Evolutionary conservation across 1,284 basidiomycete genomes (phyloP), one percentile per base, ranked within the genome.

Genomic region (Peniophora sp.): DNA sequence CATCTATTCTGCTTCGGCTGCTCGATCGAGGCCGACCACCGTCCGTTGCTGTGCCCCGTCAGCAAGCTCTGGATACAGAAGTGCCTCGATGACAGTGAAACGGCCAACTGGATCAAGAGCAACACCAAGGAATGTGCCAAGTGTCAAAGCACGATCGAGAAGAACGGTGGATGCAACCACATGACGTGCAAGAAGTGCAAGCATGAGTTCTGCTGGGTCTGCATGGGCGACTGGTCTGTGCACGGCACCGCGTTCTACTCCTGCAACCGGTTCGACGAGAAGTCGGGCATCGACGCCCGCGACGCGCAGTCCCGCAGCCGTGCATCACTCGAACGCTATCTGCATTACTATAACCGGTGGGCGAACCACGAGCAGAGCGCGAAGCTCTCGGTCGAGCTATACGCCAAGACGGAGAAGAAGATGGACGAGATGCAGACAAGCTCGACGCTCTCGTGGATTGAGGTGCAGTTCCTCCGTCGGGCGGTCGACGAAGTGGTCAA

Each of bases 151-250:
- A 97, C 95, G 48, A 98, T 99, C 57, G 95, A 99, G 78, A 98
- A 99, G 86, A 98, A 98, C 60, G 95, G 96, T n/a, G 95, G 96
- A 3, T 98, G 96, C 91, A 96, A 97, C 74, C 94, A 97, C 69
- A 97, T 97, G 94, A 97, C 93, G n/a, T 97, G 94, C 76, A 95
- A 96, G 78, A 97, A 96, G 72, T 97, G 94, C 78, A 94, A 92
- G 65, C 85, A 92, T 64, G 89, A 92, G 71, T 88, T 87, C 59
- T 88, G 85, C 59, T 89, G 83, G 83, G 83, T 89, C 38, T 87
- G 85, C 68, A 87, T 88, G 85, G 85, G 81, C 79, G 56, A 52
- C 65, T 99, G 96, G 96, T 80, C 84, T n/a, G 95, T 97, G 63
- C 96, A 99, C 59, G 96, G 96, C 14, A 98, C 92, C 2, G 83